Percentiles rank a stretch among this genome's conserved stretches.
Evolutionary conservation across 805 yeast species (phyloP).

Genomic region (Saccharomyces jurei): DNA sequence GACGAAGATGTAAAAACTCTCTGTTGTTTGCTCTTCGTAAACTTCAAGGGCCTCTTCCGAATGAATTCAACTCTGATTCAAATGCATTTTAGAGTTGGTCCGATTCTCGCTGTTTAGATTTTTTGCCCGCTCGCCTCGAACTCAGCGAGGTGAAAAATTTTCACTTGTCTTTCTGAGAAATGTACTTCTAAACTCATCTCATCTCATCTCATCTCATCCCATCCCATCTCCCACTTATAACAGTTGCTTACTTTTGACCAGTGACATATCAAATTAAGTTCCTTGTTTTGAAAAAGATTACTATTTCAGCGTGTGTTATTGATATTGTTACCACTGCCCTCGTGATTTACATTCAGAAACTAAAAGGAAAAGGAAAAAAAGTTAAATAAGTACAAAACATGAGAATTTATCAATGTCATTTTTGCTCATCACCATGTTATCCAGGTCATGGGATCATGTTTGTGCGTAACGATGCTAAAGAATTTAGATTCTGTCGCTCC

Average conservation of each 20-base stretch:
- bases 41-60: background rate
- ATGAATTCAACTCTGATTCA: background rate
- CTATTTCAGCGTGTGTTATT: background rate
- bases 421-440: constrained; percentile 94
- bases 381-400: constrained; percentile 29
- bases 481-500: constrained; percentile 93
- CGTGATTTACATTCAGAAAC: background rate
- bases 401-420: constrained; percentile 90
- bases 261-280: background rate
- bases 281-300: background rate
- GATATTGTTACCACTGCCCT: background rate
- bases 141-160: background rate
- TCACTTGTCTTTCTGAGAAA: background rate
- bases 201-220: constrained; percentile 11
- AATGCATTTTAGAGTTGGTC: background rate
- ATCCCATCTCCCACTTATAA: constrained; percentile 16
- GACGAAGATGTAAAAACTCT: background rate
- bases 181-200: background rate
- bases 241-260: background rate
- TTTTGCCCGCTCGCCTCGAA: background rate
- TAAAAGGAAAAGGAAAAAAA: background rate
- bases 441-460: constrained; percentile 94
- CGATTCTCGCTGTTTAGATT: background rate
- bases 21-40: background rate
- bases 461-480: constrained; percentile 97